A percentile compares a stretch with the other conserved stretches of the same genome.
Conservation (phyloP, 164 flowering plant species). For the Aristolochia californica region DNA sequence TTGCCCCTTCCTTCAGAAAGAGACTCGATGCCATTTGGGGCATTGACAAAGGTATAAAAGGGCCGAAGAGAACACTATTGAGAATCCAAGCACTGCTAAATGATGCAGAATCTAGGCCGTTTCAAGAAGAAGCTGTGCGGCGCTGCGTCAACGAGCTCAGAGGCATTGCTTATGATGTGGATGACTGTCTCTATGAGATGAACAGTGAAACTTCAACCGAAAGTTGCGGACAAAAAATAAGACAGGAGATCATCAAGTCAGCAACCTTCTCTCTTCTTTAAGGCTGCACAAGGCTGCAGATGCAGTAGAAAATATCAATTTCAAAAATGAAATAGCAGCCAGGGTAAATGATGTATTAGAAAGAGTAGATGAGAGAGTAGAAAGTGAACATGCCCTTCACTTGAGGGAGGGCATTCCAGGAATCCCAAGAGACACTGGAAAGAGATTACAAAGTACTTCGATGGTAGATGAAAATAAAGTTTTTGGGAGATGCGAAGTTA, state of each 20-base stretch:
- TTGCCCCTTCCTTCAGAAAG: neutral
- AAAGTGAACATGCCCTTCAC: neutral
- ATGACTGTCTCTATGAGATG: neutral
- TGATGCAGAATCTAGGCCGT: conserved; percentile 2
- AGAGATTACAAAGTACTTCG: neutral
- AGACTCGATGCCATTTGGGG: neutral
- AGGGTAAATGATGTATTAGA: neutral
- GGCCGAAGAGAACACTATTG: neutral
- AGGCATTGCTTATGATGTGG: conserved; percentile 2
- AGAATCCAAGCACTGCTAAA: conserved; percentile 2
- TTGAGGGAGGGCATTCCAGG: neutral
- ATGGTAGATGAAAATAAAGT: neutral
- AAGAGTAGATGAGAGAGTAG: conserved; percentile 1
- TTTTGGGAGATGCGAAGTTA: conserved; percentile 3
- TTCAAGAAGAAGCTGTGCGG: neutral
- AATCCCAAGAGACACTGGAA: neutral
- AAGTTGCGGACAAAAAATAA: neutral
- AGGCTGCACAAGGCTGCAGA: neutral
- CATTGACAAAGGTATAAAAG: neutral
- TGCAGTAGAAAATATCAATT: neutral
- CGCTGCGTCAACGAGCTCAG: conserved; percentile 5
- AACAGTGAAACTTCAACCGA: neutral
- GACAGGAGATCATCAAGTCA: neutral
- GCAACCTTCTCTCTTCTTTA: conserved; percentile 1
- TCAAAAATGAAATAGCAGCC: neutral